Evolutionary conservation across 164 flowering plant species (phyloP).

Genomic region (Liriodendron chinense): DNA sequence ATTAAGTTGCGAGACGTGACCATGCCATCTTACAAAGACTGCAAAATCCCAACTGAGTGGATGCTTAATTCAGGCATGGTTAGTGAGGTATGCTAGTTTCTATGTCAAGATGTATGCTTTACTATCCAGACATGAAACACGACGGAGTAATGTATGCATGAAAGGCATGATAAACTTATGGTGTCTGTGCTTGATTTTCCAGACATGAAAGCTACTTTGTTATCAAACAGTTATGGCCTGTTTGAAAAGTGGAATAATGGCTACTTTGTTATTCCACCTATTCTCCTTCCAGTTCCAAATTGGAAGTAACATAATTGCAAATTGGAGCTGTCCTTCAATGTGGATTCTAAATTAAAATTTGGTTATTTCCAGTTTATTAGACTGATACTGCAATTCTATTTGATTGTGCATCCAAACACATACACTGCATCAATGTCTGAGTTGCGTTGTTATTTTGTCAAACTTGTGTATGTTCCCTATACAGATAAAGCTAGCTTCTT

Average conservation of each 20-base stretch:
- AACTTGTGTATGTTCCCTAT: neutral
- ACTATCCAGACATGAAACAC: neutral
- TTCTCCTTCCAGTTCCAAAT: too few relatives aligned
- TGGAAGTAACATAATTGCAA: too few relatives aligned
- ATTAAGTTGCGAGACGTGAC: slow-evolving; percentile 39
- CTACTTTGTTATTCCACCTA: too few relatives aligned
- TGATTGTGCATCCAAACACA: neutral
- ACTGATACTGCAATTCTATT: neutral
- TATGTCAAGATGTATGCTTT: neutral
- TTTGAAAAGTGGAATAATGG: too few relatives aligned
- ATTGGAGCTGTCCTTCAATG: too few relatives aligned
- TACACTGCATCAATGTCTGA: neutral
- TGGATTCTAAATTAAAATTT: too few relatives aligned
- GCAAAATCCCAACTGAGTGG: slow-evolving; percentile 62
- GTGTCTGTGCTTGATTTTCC: too few relatives aligned
- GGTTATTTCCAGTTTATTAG: neutral
- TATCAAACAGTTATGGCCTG: too few relatives aligned
- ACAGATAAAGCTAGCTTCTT: slow-evolving; percentile 66
- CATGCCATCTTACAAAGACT: slow-evolving; percentile 40
- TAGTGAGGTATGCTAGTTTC: slow-evolving; percentile 36
- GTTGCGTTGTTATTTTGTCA: neutral
- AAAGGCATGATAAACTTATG: neutral
- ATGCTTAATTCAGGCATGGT: slow-evolving; percentile 70
- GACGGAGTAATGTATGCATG: neutral
- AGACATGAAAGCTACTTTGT: too few relatives aligned